Percentiles rank a stretch among this genome's conserved stretches.
These are phyloP conservation scores for Mortierella hygrophila DNA, from an alignment of 192 early-diverging fungal genomes.

Conservation along the genomic window DNA sequence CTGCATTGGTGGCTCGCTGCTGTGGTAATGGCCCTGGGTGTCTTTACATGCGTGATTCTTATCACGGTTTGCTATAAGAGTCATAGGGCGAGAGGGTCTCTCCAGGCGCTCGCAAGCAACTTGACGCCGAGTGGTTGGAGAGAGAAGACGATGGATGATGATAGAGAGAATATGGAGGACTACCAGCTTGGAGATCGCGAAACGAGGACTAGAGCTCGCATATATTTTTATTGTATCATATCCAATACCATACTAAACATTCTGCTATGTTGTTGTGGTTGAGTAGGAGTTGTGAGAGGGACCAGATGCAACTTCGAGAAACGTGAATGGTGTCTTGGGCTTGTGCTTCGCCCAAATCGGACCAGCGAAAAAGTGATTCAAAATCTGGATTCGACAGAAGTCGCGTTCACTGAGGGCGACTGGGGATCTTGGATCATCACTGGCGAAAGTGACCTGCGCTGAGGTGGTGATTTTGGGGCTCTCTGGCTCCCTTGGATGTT, in stretches of 20 bases:
- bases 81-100: neutral
- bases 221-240: neutral
- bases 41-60: neutral
- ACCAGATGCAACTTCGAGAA: no score
- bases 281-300: no score
- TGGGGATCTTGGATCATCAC: no score
- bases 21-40: constrained; percentile 9
- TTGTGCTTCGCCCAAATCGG: no score
- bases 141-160: neutral
- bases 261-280: no score
- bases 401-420: no score
- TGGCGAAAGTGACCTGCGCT: no score
- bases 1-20: constrained; percentile 23
- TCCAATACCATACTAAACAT: neutral
- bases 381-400: no score
- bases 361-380: no score
- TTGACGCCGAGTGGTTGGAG: neutral
- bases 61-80: neutral
- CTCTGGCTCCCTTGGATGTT: no score
- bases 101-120: neutral
- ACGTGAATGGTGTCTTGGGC: no score
- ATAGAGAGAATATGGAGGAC: neutral
- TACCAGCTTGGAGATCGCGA: neutral
- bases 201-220: neutral
- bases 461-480: no score